These are phyloP conservation scores for Colletotrichum melonis DNA, from an alignment of 2,329 filamentous ascomycete species.

Conservation along the genomic window DNA sequence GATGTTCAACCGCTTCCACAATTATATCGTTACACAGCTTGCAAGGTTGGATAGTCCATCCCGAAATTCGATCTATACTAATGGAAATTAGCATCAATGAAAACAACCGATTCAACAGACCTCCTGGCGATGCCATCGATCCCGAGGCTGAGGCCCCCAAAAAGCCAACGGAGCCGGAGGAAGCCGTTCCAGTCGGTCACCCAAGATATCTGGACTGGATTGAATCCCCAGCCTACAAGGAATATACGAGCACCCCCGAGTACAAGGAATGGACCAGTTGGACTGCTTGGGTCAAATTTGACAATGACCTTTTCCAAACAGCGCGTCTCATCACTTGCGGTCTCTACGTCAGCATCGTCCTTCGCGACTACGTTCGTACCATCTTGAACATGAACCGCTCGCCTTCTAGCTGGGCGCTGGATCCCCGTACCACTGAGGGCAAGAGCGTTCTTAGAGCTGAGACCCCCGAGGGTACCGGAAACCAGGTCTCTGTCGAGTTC, in stretches of 20 bases:
- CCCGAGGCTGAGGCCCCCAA: neutral
- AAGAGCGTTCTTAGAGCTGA: constrained; percentile 45
- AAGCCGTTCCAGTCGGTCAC: too few relatives aligned
- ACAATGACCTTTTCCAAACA: constrained; percentile 54
- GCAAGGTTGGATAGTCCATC: constrained; percentile 19
- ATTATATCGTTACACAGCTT: constrained; percentile 38
- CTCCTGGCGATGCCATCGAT: constrained; percentile 9
- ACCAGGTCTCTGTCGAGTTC: constrained; percentile 49
- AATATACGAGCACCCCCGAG: neutral
- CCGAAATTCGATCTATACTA: constrained; percentile 30
- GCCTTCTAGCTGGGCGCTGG: constrained; percentile 51
- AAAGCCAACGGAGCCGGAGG: constrained; percentile 41
- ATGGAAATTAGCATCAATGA: constrained; percentile 51
- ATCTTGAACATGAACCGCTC: constrained; percentile 61
- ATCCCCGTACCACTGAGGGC: constrained; percentile 53
- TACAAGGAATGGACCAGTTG: neutral
- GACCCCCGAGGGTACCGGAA: constrained; percentile 44
- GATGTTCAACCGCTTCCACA: constrained; percentile 59
- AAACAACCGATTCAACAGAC: constrained; percentile 47
- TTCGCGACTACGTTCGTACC: constrained; percentile 53
- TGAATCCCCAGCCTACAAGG: neutral
- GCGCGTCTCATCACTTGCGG: constrained; percentile 61
- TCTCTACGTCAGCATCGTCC: constrained; percentile 64
- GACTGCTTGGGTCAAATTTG: constrained; percentile 47
- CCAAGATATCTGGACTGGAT: too few relatives aligned